Conservation (phyloP, 1,284 basidiomycete genomes). For the Dichomitus squalens region DNA sequence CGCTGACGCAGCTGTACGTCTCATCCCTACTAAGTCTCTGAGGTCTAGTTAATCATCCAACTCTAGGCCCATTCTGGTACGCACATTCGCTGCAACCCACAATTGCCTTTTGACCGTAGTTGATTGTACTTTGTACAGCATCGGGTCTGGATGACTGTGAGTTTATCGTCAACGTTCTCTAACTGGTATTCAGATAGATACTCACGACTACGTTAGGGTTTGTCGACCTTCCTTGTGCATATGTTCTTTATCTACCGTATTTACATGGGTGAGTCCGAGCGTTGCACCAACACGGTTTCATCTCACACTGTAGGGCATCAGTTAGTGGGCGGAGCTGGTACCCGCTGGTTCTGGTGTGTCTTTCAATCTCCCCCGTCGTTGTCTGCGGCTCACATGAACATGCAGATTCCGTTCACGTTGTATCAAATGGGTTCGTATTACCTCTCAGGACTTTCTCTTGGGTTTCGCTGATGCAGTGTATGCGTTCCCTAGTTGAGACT, state of each 20-base stretch:
- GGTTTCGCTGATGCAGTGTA: neutral
- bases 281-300: too few relatives aligned
- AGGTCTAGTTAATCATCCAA: neutral
- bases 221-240: neutral
- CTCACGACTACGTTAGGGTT: neutral
- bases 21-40: neutral
- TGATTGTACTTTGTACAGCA: neutral
- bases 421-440: neutral
- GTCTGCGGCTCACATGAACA: neutral
- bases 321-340: too few relatives aligned
- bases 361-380: neutral
- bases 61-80: neutral
- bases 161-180: neutral
- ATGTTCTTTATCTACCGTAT: neutral
- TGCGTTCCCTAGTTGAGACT: neutral
- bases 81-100: neutral
- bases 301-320: too few relatives aligned
- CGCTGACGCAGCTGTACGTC: neutral
- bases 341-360: neutral
- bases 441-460: too few relatives aligned
- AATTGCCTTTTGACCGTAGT: neutral
- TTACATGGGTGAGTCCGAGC: neutral
- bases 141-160: neutral
- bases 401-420: neutral
- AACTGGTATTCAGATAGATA: too few relatives aligned